These are phyloP conservation scores for Thermothielavioides terrestris DNA, from an alignment of 495 filamentous ascomycete genomes.

Conservation along the genomic window DNA sequence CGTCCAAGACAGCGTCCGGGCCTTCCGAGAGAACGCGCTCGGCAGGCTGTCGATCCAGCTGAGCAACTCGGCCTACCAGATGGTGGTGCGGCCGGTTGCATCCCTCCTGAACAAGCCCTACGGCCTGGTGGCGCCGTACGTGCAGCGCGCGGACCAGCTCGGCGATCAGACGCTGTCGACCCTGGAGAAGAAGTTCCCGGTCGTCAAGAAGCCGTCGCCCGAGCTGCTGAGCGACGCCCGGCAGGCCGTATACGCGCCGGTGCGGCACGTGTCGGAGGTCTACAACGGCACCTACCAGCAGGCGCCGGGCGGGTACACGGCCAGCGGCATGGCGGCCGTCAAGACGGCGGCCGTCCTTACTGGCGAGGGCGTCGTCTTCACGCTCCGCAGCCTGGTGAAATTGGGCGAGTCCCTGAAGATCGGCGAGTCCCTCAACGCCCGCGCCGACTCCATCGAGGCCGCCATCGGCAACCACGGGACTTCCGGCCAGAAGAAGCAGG, in stretches of 20 bases:
- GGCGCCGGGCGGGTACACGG: neutral
- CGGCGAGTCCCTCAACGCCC: neutral
- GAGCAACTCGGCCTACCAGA: constrained; percentile 56
- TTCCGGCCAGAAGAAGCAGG: too few relatives aligned
- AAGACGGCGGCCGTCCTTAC: constrained; percentile 16
- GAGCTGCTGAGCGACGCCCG: constrained; percentile 62
- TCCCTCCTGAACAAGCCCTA: constrained; percentile 72
- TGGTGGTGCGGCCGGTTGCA: constrained; percentile 58
- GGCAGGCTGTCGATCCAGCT: constrained; percentile 73
- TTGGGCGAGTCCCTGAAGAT: neutral
- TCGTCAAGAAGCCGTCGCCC: constrained; percentile 77
- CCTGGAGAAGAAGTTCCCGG: constrained; percentile 73
- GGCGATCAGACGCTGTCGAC: constrained; percentile 65
- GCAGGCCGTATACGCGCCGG: constrained; percentile 53
- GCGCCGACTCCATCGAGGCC: neutral
- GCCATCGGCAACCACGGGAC: neutral
- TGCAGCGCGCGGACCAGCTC: constrained; percentile 69
- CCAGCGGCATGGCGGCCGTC: constrained; percentile 58
- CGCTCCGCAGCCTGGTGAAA: neutral
- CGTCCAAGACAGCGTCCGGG: constrained; percentile 66
- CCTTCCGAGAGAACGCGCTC: constrained; percentile 69
- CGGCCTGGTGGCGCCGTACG: constrained; percentile 70
- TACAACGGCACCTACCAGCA: constrained; percentile 73
- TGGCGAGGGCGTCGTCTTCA: neutral
- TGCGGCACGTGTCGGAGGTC: constrained; percentile 59